These are phyloP conservation scores for Tylopilus balloui DNA, from an alignment of 768 basidiomycete species.

Conservation along the genomic window DNA sequence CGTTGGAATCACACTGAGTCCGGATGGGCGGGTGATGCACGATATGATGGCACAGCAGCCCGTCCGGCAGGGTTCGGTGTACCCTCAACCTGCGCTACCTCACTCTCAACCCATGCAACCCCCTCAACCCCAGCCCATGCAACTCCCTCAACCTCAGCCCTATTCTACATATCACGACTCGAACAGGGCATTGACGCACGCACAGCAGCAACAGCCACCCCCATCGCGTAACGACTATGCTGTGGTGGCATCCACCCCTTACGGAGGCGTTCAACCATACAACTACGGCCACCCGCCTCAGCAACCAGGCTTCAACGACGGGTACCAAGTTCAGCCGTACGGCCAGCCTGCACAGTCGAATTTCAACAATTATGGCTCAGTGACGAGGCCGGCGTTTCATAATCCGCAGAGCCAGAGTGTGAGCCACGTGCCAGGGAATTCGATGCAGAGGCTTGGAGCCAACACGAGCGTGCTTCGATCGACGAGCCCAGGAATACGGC, in stretches of 20 bases:
- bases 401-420: conserved; percentile 13
- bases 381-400: conserved; percentile 3
- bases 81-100: too few relatives aligned
- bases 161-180: conserved; percentile 18
- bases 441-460: conserved; percentile 27
- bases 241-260: conserved; percentile 8
- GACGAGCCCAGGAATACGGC: conserved; percentile 39
- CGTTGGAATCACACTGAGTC: too few relatives aligned
- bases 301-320: conserved; percentile 17
- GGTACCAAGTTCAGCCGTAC: conserved; percentile 17
- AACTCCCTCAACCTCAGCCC: conserved; percentile 20
- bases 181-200: conserved; percentile 31
- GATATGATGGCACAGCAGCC: too few relatives aligned
- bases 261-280: conserved; percentile 5
- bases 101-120: too few relatives aligned
- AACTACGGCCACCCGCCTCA: conserved; percentile 19
- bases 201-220: conserved; percentile 30
- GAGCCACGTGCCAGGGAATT: conserved; percentile 32
- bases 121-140: too few relatives aligned
- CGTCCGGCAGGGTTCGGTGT: too few relatives aligned
- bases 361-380: conserved; percentile 12
- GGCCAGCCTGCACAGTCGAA: conserved; percentile 7
- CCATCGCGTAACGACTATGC: conserved; percentile 22
- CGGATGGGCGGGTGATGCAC: too few relatives aligned
- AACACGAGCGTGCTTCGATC: conserved; percentile 34